Evolutionary conservation across 2,329 filamentous ascomycete genomes (phyloP), one percentile per base, ranked within the genome.

Genomic region (Amauroascus niger): DNA sequence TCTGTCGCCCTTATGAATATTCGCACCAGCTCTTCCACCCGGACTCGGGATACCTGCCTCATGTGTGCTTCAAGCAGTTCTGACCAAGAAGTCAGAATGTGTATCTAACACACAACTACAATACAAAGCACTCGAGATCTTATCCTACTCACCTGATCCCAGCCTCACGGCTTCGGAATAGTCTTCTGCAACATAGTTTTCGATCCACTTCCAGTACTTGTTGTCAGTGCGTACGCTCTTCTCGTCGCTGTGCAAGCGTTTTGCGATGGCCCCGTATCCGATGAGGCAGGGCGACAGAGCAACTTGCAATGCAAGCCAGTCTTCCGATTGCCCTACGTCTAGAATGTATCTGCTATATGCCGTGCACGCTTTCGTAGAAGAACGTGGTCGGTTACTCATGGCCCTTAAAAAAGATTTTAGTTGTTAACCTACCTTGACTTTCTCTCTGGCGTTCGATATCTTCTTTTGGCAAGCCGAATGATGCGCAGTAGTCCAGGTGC

Each of bases 1-100:
- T 87, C 67, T 14, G 88, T 94, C n/a, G 86, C 88, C 61, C 89
- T 85, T 45, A 89, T 81, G 64, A 96, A 96, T 49, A 96, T 88
- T 59, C 80, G 76, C 44, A 91, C 81, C 48, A 97, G 72, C 65
- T 95, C 86, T 61, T 95, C 88, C 55, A 96, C 79, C 41, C 88
- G 77, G 35, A 74, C 75, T 0, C 85, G 82, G 1, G 87, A 90
- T 60, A 91, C 86, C 47, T 81, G 72, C n/a, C 78, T 72, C 14
- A 86, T 83, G 63, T 89, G 78, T 60, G 80, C 79, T 68, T 96
- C 91, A 7, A 96, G 76, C 28, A 94, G 70, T 57, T 80, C 86
- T 86, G 58, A 2, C 11, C 9, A 46, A 55, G 49, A 22, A 37
- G 16, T 45, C 54, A 37, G 48, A 35, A 45, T 18, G 24, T 62